Conservation (phyloP, 768 basidiomycete species). For the Kwoniella dejecticola region DNA sequence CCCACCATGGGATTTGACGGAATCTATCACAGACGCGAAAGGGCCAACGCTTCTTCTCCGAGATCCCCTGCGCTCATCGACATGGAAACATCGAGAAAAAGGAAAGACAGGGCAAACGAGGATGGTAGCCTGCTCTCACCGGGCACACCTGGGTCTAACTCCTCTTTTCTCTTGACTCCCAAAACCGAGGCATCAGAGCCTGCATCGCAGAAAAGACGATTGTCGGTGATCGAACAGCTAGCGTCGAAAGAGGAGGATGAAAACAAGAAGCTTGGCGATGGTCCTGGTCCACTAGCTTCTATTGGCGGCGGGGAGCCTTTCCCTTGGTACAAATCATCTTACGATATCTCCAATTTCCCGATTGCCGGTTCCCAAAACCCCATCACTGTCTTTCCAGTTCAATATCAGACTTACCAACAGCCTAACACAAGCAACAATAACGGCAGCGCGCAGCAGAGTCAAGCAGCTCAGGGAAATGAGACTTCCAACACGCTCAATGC, state of each 20-base stretch:
- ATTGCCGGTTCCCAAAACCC: conserved; percentile 18
- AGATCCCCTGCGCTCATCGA: conserved; percentile 5
- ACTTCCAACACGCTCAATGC: background rate
- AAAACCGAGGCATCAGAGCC: conserved; percentile 4
- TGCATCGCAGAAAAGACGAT: conserved; percentile 3
- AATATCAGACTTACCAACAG: conserved; percentile 16
- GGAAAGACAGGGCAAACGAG: conserved; percentile 17
- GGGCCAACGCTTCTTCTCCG: background rate
- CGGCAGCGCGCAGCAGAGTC: background rate
- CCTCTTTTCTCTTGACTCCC: conserved; percentile 18
- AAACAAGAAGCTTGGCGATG: background rate
- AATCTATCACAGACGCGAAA: background rate
- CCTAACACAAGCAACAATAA: conserved; percentile 1
- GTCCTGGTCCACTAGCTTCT: background rate
- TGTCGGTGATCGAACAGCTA: conserved; percentile 18
- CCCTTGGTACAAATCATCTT: conserved; percentile 16
- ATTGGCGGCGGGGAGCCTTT: conserved; percentile 16
- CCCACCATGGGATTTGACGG: conserved; percentile 18
- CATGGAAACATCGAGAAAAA: conserved; percentile 14
- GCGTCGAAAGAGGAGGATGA: conserved; percentile 6
- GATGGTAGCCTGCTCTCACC: conserved; percentile 2
- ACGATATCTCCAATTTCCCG: conserved; percentile 18
- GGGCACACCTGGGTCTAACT: conserved; percentile 14
- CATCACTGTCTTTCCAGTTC: conserved; percentile 31
- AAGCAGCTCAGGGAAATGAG: background rate